Base-by-base conservation (phyloP, 1,284 basidiomycete genomes). In the Thecaphora thlaspeos region DNA sequence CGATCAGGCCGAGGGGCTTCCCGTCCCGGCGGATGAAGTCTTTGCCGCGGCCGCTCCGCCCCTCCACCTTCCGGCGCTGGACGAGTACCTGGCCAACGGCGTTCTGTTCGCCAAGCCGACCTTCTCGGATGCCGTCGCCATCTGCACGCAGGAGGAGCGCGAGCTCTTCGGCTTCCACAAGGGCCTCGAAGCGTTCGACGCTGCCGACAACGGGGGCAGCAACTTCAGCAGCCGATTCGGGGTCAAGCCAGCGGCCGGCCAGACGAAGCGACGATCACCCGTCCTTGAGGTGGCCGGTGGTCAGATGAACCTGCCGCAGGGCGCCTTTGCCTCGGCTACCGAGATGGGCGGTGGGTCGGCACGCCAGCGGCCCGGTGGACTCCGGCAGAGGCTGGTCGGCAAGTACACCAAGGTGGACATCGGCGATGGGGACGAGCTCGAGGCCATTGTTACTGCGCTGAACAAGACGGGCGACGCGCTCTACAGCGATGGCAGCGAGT, bases 11-110 rank as follows among this genome's bases (percentile, higher is more conserved):
- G 40, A 44, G 8, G 22, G 37, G 46, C 53, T 59, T 9, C 62
- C 62, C 4, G 43, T 65, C 2, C 69, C 75, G 9, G 73, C 76
- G 0, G 62, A 61, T 41, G 39, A 62, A 11, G 61, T 79, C 43
- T 79, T 79, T 45, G 48, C 55, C 1, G 53, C 52, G 1, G 46
- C 57, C 15, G 73, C 77, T 0, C 56, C 64, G 18, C 73, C 78
- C 0, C 69, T 79, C n/a, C 59, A 76, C 24, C 63, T 79, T 7
- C 78, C 78, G 7, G 68, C 69, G 4, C 62, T 79, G 21, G 78
- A 79, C 42, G 40, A 47, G 17, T 63, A 61, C 26, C 63, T 79
- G 41, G 49, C 48, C 9, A 55, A 72, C 19, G 41, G 46, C 8
- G 44, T 56, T 43, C 46, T 62, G 38, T 71, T 71, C 46, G 44